Base-by-base conservation (phyloP, 805 yeast genomes). In the Yamadazyma paraphyllophila region DNA sequence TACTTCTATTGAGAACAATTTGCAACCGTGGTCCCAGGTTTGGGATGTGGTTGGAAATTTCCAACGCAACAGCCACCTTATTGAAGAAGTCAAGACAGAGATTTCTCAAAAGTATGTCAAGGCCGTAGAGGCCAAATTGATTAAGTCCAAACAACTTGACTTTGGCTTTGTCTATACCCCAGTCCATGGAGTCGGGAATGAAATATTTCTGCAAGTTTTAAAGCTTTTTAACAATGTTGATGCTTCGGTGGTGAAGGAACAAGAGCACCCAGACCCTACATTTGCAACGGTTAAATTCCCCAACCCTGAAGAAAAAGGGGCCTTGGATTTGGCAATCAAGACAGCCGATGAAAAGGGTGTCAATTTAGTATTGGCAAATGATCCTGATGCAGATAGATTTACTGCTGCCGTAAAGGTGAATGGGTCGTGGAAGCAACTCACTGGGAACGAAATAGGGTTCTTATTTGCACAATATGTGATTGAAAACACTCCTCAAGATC, bases 381-480 rank as follows among this genome's bases (percentile, higher is more conserved):
- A 92, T 59, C 99, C 99, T 0, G 99, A 92, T 65, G 99, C 98
- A 0, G 99, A 92, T 62, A 73, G 99, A 48, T 92, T 92, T 59
- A 83, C 94, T 7, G 85, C 80, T 8, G 96, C 96, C 0, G 76
- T 86, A 14, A 81, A 78, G 52, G 55, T 50, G 2, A 43, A 52
- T 2, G 73, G 71, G 11, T 47, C 57, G 12, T 91, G 96, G 96
- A 68, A 63, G 45, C 97, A 91, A 62, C 66, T 92, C 43, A 83
- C 91, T 0, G 99, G 99, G 2, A 91, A 92, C 63, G 96, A 92
- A 61, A 76, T 92, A 40, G 99, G 98, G 0, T 78, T 80, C 49
- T 63, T 94, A 43, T 88, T 94, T 68, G 96, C 96, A 0, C 75
- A 77, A 49, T 85, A 76, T 56, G 62, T 79, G 7, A 67, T 81